Base-by-base conservation (phyloP, 768 basidiomycete genomes). In the Pseudohyphozyma bogoriensis region DNA sequence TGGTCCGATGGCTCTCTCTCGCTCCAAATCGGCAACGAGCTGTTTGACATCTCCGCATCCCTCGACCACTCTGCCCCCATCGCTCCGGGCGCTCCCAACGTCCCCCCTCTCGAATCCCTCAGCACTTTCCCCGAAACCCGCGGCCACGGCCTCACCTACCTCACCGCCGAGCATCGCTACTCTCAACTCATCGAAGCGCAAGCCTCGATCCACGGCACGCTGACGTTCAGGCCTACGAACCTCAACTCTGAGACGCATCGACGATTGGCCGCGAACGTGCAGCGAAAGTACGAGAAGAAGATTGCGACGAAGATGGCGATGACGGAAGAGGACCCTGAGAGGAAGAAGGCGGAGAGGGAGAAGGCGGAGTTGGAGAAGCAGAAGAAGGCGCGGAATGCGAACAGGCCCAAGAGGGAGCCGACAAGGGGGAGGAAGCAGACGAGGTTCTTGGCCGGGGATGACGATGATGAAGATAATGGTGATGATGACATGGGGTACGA, bases 1-100 rank as follows among this genome's bases (percentile, higher is more conserved):
- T 99, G 95, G 95, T 95, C 91, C 9, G 95, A 99, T 72, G 93
- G 93, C 20, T 81, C 86, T 18, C 75, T 90, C 58, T 92, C 90
- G 68, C 80, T 99, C 33, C 85, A 87, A 64, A 77, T 99, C 57
- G 95, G 95, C 45, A 86, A 87, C 73, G 93, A 97, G 70, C 78
- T 95, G 7, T 97, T 92, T 74, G 91, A 96, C 76, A 83, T 97
- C 53, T 83, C 81, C 54, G 82, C 86, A 73, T 82, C 81, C 62
- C 77, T 87, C 59, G 87, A 91, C 70, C 85, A 81, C 22, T 87
- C 88, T 24, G 86, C 82, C 45, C 80, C 46, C 31, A 32, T 63
- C 33, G 32, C 58, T 71, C n/a, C 81, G 58, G 70, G 55, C 80
- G 63, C 71, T 68, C 36, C 72, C 70, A 51, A 60, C 71, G 20